Evolutionary conservation across 768 basidiomycete genomes (phyloP), one percentile per base, ranked within the genome.

Genomic region (Epithele typhae): DNA sequence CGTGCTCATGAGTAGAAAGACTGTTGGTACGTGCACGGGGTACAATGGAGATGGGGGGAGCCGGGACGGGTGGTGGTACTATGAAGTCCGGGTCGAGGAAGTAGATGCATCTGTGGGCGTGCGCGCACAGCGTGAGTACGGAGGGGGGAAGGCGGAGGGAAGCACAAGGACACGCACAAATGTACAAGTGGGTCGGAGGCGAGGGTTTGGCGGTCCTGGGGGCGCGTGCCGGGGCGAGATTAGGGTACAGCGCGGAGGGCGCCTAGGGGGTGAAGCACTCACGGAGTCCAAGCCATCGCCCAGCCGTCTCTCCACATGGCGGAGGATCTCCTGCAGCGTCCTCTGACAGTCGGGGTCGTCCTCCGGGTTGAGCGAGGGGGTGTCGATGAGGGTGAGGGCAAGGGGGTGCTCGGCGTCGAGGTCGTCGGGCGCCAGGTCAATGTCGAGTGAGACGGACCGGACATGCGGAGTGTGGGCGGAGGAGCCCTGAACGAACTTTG

Each of bases 21-120:
- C 79, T 86, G 69, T 75, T 81, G 53, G 75, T 77, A 55, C 82
- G 86, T 39, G 84, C 66, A 51, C 87, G 78, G 55, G 84, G 71
- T 54, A 85, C 76, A 53, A 79, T 72, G 35, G 86, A 84, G 36
- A 73, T 81, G 48, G 84, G 81, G 34, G 80, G 83, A 19, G 75
- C 77, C 52, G 84, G 72, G 36, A 81, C 78, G 45, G 79, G 73
- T 25, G 82, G 84, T 46, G 86, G 85, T 49, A 87, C 74, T 57
- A 91, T 87, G 63, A 74, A 63, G 71, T 87, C 85, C 45, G 89
- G 89, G 75, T 91, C 86, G 67, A 92, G 71, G 68, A 92, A 87
- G 69, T 92, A 92, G 49, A 92, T 81, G 59, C 88, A 91, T 49
- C 88, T 90, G 68, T 46, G 53, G 14, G n/a, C 27, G 27, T 7